Evolutionary conservation across 345 rosid species (phyloP).

Genomic region (Eucalyptus marginata): DNA sequence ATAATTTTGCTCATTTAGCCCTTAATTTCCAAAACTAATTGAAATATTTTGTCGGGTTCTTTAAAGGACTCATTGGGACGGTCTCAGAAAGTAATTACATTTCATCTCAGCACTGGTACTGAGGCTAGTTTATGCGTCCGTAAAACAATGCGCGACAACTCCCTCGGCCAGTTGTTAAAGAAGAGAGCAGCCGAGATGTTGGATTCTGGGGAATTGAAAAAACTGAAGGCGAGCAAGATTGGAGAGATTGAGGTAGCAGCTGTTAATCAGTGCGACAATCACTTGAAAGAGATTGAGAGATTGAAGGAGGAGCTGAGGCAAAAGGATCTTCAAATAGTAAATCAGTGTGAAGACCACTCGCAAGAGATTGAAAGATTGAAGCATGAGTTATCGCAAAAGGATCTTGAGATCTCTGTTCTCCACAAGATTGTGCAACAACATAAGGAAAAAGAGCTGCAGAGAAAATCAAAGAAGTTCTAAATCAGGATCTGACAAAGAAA

Average conservation of each 20-base stretch:
- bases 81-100: constrained; percentile 38
- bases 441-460: not conserved
- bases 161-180: not conserved
- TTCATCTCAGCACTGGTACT: constrained; percentile 18
- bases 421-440: not conserved
- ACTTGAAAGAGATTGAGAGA: constrained; percentile 34
- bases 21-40: not conserved
- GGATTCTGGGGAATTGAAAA: constrained; percentile 17
- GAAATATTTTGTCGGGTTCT: not conserved
- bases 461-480: not conserved
- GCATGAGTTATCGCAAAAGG: not conserved
- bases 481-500: not conserved
- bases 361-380: not conserved
- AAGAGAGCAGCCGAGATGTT: constrained; percentile 14
- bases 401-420: not conserved
- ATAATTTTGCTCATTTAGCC: not conserved
- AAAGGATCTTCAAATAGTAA: constrained; percentile 19
- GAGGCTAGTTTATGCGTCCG: constrained; percentile 39
- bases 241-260: not conserved
- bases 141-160: constrained; percentile 23
- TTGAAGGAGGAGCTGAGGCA: constrained; percentile 35
- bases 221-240: constrained; percentile 2
- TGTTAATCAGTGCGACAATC: not conserved
- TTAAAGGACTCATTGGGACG: constrained; percentile 56
- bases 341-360: not conserved